These are phyloP conservation scores for Inga leiocalycina DNA, from an alignment of 306 rosid species.

Conservation along the genomic window DNA sequence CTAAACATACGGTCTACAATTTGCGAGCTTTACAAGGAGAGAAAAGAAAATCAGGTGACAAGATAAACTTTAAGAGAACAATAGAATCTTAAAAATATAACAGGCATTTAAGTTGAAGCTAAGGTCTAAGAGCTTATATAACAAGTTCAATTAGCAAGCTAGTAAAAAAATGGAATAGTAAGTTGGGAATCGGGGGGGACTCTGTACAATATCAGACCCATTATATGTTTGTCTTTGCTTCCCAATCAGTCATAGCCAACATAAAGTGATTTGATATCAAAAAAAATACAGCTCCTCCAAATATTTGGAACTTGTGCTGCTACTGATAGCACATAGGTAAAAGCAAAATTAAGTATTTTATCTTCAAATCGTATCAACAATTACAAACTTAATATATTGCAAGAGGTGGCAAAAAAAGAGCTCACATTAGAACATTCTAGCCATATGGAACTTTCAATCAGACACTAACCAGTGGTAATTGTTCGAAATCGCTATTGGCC, in stretches of 20 bases:
- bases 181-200: constrained; percentile 18
- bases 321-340: not conserved
- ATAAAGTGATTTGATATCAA: not conserved
- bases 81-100: not conserved
- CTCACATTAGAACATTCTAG: constrained; percentile 2
- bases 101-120: not conserved
- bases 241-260: constrained; percentile 17
- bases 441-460: not conserved
- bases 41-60: not conserved
- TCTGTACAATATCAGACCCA: not conserved
- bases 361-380: not conserved
- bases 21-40: constrained; percentile 2
- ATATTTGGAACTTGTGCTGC: constrained; percentile 17
- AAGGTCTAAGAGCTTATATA: not conserved
- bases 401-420: not conserved
- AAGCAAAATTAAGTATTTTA: not conserved
- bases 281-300: constrained; percentile 17
- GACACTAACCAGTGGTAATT: constrained; percentile 77
- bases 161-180: not conserved
- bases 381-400: not conserved
- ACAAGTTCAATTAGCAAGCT: not conserved
- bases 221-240: not conserved
- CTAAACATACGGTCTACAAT: not conserved
- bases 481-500: constrained; percentile 88
- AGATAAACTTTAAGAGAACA: not conserved